A percentile compares a stretch with the other conserved stretches of the same genome.
Evolutionary conservation across 352 stramenopile species (phyloP).

Genomic region (Thalassiosira mediterranea): DNA sequence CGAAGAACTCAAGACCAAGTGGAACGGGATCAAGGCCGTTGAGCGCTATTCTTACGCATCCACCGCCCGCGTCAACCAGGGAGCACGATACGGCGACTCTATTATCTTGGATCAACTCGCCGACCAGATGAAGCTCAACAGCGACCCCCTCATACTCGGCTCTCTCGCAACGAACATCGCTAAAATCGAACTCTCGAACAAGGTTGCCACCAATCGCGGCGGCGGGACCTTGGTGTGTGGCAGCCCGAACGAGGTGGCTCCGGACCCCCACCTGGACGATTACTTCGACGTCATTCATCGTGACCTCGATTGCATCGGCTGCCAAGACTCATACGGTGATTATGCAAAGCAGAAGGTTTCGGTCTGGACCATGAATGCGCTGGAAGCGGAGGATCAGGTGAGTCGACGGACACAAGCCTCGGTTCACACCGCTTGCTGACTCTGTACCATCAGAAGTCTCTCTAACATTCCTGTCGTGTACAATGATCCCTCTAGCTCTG

Average conservation of each 20-base stretch:
- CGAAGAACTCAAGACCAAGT: conserved; percentile 37
- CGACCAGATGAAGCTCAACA: conserved; percentile 35
- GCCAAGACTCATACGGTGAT: conserved; percentile 41
- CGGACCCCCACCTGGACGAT: conserved; percentile 59
- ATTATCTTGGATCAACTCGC: conserved; percentile 62
- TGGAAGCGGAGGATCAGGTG: conserved; percentile 64
- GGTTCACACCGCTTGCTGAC: too few relatives aligned
- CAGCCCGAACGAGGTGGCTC: conserved; percentile 57
- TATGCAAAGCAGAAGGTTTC: conserved; percentile 58
- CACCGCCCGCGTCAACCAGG: conserved; percentile 50
- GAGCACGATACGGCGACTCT: conserved; percentile 50
- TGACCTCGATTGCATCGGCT: conserved; percentile 57
- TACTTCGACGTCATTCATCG: conserved; percentile 60
- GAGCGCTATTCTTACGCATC: conserved; percentile 39
- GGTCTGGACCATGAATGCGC: conserved; percentile 56
- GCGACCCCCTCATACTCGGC: conserved; percentile 25
- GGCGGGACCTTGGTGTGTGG: conserved; percentile 60
- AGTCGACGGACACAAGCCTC: too few relatives aligned
- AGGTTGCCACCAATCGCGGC: conserved; percentile 38
- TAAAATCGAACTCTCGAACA: conserved; percentile 37
- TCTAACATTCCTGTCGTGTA: too few relatives aligned
- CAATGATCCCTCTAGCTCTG: conserved; percentile 62
- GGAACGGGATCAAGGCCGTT: conserved; percentile 13
- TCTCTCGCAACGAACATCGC: conserved; percentile 35
- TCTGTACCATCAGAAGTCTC: too few relatives aligned